These are phyloP conservation scores for Apiotrichum domesticum DNA, from an alignment of 1,284 basidiomycete genomes.

Conservation along the genomic window DNA sequence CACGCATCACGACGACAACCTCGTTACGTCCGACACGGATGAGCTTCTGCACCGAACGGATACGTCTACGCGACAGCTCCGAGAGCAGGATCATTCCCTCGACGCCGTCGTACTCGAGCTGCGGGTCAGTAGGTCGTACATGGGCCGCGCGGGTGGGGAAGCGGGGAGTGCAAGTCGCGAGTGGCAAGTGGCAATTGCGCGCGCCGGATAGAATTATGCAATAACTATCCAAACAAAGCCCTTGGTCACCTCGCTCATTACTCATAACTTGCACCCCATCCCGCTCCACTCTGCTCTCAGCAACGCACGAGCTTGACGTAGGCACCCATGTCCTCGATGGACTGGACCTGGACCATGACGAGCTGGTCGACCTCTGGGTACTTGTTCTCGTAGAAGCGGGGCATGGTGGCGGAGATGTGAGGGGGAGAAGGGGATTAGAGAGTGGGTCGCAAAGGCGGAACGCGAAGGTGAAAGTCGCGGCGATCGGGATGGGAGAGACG, in stretches of 20 bases:
- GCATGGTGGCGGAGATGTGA: constrained; percentile 26
- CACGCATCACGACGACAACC: constrained; percentile 94
- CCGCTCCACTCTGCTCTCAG: too few relatives aligned
- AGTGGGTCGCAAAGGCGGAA: not conserved
- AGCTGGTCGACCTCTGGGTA: constrained; percentile 78
- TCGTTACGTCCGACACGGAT: constrained; percentile 97
- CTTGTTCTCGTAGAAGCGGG: constrained; percentile 49
- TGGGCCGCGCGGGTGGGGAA: too few relatives aligned
- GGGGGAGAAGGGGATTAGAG: not conserved
- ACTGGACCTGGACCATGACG: constrained; percentile 98
- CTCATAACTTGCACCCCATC: too few relatives aligned
- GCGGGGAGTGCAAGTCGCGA: too few relatives aligned
- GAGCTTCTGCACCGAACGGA: constrained; percentile 95
- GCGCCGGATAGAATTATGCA: too few relatives aligned
- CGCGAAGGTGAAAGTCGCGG: too few relatives aligned
- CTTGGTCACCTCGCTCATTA: too few relatives aligned
- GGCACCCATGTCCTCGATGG: constrained; percentile 99
- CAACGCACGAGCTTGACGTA: constrained; percentile 89
- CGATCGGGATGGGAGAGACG: too few relatives aligned
- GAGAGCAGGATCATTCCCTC: constrained; percentile 99
- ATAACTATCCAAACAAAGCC: too few relatives aligned
- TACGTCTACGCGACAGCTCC: constrained; percentile 92
- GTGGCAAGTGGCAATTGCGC: too few relatives aligned
- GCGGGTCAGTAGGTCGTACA: constrained; percentile 3
- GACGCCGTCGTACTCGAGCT: constrained; percentile 98